Percentiles rank a stretch among this genome's conserved stretches.
Evolutionary conservation across 257 asterid species (phyloP).

Genomic region (Lithospermum erythrorhizon): DNA sequence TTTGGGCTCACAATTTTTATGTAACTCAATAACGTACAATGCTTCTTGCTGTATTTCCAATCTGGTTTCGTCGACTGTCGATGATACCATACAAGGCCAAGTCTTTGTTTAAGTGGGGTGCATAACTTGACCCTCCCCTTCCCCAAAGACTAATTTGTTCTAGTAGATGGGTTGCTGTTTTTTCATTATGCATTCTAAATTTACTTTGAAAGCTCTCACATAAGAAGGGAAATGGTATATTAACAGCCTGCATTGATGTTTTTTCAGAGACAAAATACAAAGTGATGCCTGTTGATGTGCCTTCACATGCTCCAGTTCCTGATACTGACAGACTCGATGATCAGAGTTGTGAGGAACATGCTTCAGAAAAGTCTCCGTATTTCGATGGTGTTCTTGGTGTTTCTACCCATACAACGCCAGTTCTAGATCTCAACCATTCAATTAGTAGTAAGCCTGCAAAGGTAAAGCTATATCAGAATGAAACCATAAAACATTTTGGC

Average conservation of each 20-base stretch:
- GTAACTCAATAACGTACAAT: not conserved
- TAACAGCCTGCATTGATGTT: conserved; percentile 12
- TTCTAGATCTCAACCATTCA: conserved; percentile 6
- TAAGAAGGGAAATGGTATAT: conserved; percentile 5
- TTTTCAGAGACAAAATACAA: conserved; percentile 15
- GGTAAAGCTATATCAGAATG: conserved; percentile 26
- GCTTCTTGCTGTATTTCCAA: not conserved
- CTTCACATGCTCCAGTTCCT: conserved; percentile 16
- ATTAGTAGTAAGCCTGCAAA: conserved; percentile 28
- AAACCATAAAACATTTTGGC: too few relatives aligned
- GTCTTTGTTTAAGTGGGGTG: not conserved
- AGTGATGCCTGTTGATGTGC: conserved; percentile 15
- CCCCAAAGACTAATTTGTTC: too few relatives aligned
- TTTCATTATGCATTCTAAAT: too few relatives aligned
- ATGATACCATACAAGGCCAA: not conserved
- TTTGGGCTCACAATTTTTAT: not conserved
- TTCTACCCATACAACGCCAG: conserved; percentile 17
- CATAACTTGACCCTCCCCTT: not conserved
- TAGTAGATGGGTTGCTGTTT: too few relatives aligned
- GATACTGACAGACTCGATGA: conserved; percentile 18
- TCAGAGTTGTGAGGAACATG: conserved; percentile 20
- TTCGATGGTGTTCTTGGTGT: conserved; percentile 19
- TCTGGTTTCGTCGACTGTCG: not conserved
- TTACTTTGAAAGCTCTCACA: too few relatives aligned
- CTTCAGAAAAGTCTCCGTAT: conserved; percentile 20